Percentiles rank a stretch among this genome's conserved stretches.
Evolutionary conservation across 2,329 filamentous ascomycete species (phyloP).

Genomic region (Alternaria longipes): DNA sequence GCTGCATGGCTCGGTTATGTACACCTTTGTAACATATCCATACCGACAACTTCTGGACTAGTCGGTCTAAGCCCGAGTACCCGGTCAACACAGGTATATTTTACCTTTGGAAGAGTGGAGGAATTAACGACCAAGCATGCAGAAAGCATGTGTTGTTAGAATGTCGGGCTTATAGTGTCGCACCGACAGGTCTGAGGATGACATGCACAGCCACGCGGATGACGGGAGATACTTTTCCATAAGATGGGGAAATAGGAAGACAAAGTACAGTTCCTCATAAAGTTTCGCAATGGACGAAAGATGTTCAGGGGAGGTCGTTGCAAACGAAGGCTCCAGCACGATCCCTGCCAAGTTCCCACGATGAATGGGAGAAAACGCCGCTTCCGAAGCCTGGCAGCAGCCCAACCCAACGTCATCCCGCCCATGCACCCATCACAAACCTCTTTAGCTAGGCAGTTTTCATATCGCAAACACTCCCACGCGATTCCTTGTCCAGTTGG

Average conservation of each 20-base stretch:
- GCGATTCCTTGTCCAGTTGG: neutral
- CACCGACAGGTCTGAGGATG: neutral
- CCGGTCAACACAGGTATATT: neutral
- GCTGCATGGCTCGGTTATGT: constrained; percentile 3
- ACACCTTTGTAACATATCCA: neutral
- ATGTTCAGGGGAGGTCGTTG: neutral
- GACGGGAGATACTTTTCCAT: neutral
- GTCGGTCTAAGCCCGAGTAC: neutral
- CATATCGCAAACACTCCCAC: constrained; percentile 10
- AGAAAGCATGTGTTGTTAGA: neutral
- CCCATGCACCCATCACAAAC: constrained; percentile 5
- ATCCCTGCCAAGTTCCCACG: constrained; percentile 30
- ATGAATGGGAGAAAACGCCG: constrained; percentile 22
- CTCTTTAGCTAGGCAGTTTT: neutral
- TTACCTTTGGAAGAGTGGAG: neutral
- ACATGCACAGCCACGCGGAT: neutral
- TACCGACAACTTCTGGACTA: neutral
- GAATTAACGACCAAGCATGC: neutral
- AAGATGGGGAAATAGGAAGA: neutral
- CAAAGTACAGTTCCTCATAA: neutral
- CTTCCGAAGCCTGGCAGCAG: constrained; percentile 26
- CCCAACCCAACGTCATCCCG: constrained; percentile 25
- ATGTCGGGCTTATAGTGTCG: neutral
- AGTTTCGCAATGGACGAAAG: neutral
- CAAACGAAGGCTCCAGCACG: neutral